Evolutionary conservation across 352 stramenopile genomes (phyloP), one percentile per base, ranked within the genome.

Genomic region (Peronosclerospora sorghi): DNA sequence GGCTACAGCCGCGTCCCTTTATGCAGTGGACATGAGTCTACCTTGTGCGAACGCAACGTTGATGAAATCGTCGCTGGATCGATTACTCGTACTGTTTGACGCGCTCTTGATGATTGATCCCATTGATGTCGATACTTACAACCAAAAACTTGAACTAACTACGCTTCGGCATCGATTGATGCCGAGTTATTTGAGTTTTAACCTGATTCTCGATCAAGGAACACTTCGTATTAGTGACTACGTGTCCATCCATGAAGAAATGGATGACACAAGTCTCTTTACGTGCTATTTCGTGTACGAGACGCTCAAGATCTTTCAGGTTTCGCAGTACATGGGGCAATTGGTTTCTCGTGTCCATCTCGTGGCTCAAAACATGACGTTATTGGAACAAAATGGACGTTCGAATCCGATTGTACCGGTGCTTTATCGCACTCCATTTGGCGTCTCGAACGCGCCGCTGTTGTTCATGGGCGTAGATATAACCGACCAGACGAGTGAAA

Each of bases 281-380:
- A 60, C 72, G 28, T 92, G 88, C 41, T 74, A 86, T 41, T 71
- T 93, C 40, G 68, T 52, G 9, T 88, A 89, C 20, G 54, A 91
- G 46, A 67, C 84, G 21, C 56, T 89, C 9, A 68, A 75, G 34
- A 55, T 94, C 8, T 94, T 94, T 41, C 79, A 91, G 48, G 59
- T 94, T 8, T 86, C 76, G n/a, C 76, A 89, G 46, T 94, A 79
- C 79, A 77, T 91, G 58, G 77, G 79, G 0, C 72, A 88, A 41
- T 51, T 94, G 19, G 64, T 77, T 4, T 94, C 81, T 14, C 69
- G 75, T 12, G 62, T 86, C 5, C 81, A 94, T 37, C 54, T 91
- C 0, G 58, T 68, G 8, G 73, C 63, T 4, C 70, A 86, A 41
- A 84, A 89, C 32, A 49, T 80, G 13, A 85, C 81, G 2, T 55